These are phyloP conservation scores for Paramecium primaurelia DNA, from an alignment of 73 alveolate genomes.

Conservation along the genomic window DNA sequence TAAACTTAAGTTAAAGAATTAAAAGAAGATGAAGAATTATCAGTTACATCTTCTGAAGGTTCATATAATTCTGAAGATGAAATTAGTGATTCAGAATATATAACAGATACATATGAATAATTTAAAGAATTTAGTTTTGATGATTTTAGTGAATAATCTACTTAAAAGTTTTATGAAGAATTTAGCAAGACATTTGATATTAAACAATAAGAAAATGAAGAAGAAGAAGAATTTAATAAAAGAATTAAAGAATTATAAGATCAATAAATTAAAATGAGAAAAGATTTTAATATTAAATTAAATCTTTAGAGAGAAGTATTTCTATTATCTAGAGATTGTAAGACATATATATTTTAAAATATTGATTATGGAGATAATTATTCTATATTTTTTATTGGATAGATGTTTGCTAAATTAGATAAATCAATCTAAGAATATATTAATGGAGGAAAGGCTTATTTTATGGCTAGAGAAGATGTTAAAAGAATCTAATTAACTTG, in stretches of 20 bases:
- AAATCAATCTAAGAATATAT: slow-evolving; percentile 22
- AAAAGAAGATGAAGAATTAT: slow-evolving; percentile 9
- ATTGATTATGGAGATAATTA: slow-evolving; percentile 39
- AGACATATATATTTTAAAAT: not conserved
- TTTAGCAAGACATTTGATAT: not conserved
- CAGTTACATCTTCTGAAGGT: slow-evolving; percentile 8
- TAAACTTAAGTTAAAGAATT: not conserved
- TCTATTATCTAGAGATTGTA: not conserved
- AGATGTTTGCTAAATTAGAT: not conserved
- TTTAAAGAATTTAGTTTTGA: not conserved
- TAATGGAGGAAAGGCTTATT: slow-evolving; percentile 9
- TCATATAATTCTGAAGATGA: slow-evolving; percentile 34
- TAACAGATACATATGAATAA: not conserved
- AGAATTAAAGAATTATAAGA: slow-evolving; percentile 4
- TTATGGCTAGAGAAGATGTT: slow-evolving; percentile 43
- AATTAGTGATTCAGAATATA: not conserved
- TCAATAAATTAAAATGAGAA: not conserved
- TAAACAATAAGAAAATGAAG: not conserved
- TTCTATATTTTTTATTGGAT: not conserved
- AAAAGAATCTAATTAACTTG: not conserved
- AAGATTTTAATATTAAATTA: not conserved
- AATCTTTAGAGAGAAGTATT: slow-evolving; percentile 24
- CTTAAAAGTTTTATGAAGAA: not conserved
- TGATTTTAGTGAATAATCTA: not conserved
- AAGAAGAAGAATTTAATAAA: not conserved